Evolutionary conservation across 768 basidiomycete genomes (phyloP).

Genomic region (Clavaria fumosa): DNA sequence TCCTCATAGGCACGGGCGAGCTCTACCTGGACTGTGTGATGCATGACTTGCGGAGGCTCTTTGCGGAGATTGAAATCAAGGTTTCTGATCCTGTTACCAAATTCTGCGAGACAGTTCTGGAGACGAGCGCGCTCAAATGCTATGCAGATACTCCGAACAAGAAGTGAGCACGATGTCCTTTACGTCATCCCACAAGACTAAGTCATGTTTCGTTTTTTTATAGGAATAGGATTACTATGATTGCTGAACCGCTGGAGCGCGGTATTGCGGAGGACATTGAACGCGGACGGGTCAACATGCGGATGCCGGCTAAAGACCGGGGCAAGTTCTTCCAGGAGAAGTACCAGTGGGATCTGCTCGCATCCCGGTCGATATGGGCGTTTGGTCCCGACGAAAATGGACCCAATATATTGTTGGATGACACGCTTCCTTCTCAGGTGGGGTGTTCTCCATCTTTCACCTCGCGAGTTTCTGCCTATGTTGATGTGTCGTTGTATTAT

Average conservation of each 20-base stretch:
- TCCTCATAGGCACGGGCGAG: slow-evolving; percentile 93
- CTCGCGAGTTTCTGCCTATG: slow-evolving; percentile 2
- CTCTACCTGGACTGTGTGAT: slow-evolving; percentile 92
- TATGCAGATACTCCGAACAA: slow-evolving; percentile 99
- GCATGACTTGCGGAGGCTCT: slow-evolving; percentile 85
- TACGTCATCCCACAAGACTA: slow-evolving; percentile 3
- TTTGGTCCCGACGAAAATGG: slow-evolving; percentile 97
- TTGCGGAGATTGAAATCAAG: slow-evolving; percentile 99
- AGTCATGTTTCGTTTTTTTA: too few species aligned
- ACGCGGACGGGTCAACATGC: slow-evolving; percentile 81
- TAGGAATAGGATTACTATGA: slow-evolving; percentile 98
- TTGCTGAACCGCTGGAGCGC: slow-evolving; percentile 91
- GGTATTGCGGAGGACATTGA: slow-evolving; percentile 97
- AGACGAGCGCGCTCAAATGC: slow-evolving; percentile 95
- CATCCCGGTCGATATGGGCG: slow-evolving; percentile 97
- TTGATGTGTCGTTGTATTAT: slow-evolving; percentile 1
- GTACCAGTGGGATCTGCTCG: slow-evolving; percentile 96
- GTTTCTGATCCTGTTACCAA: slow-evolving; percentile 98
- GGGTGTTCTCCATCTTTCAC: slow-evolving; percentile 10
- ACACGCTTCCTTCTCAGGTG: slow-evolving; percentile 89
- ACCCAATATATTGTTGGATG: slow-evolving; percentile 86
- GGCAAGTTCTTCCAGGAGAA: slow-evolving; percentile 94
- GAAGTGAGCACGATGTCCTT: slow-evolving; percentile 42
- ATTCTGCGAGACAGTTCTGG: slow-evolving; percentile 95
- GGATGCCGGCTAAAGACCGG: slow-evolving; percentile 88